Evolutionary conservation across 108 stramenopile genomes (phyloP), one percentile per base, ranked within the genome.

Genomic region (Cyclostephanos invisitatus): DNA sequence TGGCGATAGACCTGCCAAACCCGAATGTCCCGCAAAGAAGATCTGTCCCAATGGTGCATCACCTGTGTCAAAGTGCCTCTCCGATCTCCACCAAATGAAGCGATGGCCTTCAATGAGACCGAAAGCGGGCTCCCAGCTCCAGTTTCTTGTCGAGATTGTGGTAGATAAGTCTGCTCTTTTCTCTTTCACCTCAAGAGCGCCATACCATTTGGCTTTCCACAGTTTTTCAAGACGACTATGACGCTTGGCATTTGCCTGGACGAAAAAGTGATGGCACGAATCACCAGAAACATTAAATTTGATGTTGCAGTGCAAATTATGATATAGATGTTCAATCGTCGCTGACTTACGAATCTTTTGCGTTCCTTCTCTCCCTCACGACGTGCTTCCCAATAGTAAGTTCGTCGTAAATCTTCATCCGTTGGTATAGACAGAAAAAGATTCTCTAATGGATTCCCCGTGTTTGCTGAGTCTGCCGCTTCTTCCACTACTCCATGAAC

Each of bases 351-450:
- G 65, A 72, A 73, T 42, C 70, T 80, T 64, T 87, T 82, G 20
- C 80, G 64, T 55, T 87, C 85, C 9, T 58, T 62, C 58, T 85
- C 81, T 14, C 86, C 83, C 21, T 74, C 55, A 36, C 89, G 72
- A 5, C 79, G 67, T 36, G 74, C 83, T 65, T 95, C 90, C 91
- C 91, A 95, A 64, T 89, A 95, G 63, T 91, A 93, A 24, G 88
- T 74, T 54, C 82, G 75, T 0, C 91, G 78, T 20, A 95, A 68
- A 62, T 95, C 94, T 79, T 95, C 94, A 48, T 86, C 84, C 0
- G 90, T 95, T 11, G 94, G 94, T 9, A 95, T 68, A 22, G 84
- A 83, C 0, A 78, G 73, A 46, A 95, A 73, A 21, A 88, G 82
- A 72, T 95, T 95, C 10, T 77, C 50, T 84, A 73, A 73, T 73